These are phyloP conservation scores for Stevia rebaudiana DNA, from an alignment of 140 eudicot species.

Conservation along the genomic window DNA sequence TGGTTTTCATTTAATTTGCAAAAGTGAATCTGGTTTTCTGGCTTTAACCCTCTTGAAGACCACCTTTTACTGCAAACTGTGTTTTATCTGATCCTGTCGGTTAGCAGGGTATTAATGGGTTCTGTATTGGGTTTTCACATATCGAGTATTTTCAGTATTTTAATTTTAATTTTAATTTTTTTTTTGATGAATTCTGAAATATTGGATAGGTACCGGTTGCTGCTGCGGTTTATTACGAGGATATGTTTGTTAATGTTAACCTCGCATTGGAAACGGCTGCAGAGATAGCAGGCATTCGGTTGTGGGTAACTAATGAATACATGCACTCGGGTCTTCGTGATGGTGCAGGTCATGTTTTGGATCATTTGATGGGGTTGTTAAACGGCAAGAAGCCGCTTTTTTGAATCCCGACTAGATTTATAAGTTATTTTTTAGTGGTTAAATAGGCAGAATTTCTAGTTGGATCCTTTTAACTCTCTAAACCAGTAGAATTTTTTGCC, in stretches of 20 bases:
- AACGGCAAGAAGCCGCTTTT: constrained; percentile 85
- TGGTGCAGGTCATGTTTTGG: constrained; percentile 57
- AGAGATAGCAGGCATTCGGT: constrained; percentile 67
- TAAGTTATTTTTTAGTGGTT: constrained; percentile 4
- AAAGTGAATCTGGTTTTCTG: background rate
- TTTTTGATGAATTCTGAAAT: constrained; percentile 5
- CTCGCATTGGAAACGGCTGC: constrained; percentile 62
- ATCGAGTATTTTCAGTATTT: background rate
- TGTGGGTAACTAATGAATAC: constrained; percentile 83
- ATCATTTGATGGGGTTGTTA: constrained; percentile 64
- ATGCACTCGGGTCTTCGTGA: constrained; percentile 97
- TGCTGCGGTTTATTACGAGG: constrained; percentile 87
- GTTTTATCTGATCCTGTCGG: no score
- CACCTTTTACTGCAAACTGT: no score
- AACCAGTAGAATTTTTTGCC: no score
- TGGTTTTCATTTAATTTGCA: background rate
- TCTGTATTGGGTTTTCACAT: no score
- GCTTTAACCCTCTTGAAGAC: no score
- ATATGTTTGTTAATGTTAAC: constrained; percentile 83
- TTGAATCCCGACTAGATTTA: constrained; percentile 20
- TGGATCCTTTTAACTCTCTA: no score
- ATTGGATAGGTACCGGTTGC: constrained; percentile 83
- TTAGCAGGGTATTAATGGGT: no score
- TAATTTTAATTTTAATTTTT: no score
- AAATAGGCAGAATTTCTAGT: background rate